A percentile compares a stretch with the other conserved stretches of the same genome.
Conservation (phyloP, 1,139 yeast species). For the Debaryomyces psychrophilus region DNA sequence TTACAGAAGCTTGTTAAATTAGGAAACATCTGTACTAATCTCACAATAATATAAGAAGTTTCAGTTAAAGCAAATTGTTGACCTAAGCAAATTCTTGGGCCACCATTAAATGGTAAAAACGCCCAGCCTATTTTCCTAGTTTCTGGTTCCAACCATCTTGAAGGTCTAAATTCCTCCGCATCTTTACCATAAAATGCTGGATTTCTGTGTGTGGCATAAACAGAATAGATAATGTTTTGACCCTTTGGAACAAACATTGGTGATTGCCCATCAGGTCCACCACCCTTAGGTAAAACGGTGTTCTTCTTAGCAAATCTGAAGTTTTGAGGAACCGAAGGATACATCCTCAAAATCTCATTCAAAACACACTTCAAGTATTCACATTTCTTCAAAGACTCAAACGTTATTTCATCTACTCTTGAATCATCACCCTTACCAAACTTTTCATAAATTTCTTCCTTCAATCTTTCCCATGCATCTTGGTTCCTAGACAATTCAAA, state of each 20-base stretch:
- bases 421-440: constrained; percentile 37
- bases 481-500: constrained; percentile 52
- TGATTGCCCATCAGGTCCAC: constrained; percentile 46
- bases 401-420: constrained; percentile 31
- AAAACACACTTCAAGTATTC: constrained; percentile 51
- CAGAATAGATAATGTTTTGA: constrained; percentile 39
- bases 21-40: constrained; percentile 41
- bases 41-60: constrained; percentile 48
- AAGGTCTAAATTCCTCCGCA: constrained; percentile 48
- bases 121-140: constrained; percentile 51
- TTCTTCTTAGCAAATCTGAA: constrained; percentile 46
- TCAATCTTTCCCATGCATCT: constrained; percentile 39
- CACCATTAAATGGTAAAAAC: constrained; percentile 60
- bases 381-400: constrained; percentile 53
- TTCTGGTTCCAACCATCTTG: constrained; percentile 43
- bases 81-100: constrained; percentile 63
- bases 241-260: constrained; percentile 51
- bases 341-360: constrained; percentile 53
- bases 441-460: constrained; percentile 35
- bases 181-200: constrained; percentile 48
- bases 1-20: constrained; percentile 16
- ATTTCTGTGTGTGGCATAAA: constrained; percentile 46
- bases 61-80: constrained; percentile 64
- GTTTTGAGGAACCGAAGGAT: constrained; percentile 58
- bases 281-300: constrained; percentile 57